Base-by-base conservation (phyloP, 1,139 yeast genomes). In the Yamadazyma triangularis region DNA sequence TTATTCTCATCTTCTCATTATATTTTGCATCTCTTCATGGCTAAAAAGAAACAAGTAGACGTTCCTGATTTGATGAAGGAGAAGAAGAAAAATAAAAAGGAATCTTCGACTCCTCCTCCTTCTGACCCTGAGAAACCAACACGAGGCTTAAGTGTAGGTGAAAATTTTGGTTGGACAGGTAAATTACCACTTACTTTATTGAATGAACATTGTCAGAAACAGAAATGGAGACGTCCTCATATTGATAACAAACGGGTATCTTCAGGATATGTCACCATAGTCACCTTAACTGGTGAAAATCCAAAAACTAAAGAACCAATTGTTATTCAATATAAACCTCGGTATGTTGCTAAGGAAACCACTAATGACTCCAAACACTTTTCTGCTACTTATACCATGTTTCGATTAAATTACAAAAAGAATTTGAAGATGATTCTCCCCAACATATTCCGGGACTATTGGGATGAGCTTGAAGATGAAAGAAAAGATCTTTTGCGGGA, bases 391-490 rank as follows among this genome's bases (percentile, higher is more conserved):
- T 86, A 81, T 47, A 89, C 91, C 0, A 55, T 91, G 39, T 89
- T 79, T 51, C 65, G 96, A 19, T 70, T 91, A 11, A 81, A 89
- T 23, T 85, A 78, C 38, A 79, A 80, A 43, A 87, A 88, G 44
- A 88, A 86, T 50, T 58, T 89, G 60, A 86, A 84, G 44, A 80
- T 88, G 88, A 80, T 87, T 46, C 65, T 91, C 15, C 97, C 97
- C 0, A 76, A 81, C 4, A 77, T 82, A 19, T 95, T 87, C 51
- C 77, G 86, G 40, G 74, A 74, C 30, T 65, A 86, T 25, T 91
- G 97, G 97, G 56, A 67, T 13, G 77, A 73, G 23, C 58, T 91
- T 36, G 95, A 85, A 36, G 64, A 59, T 4, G 74, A 70, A 34
- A 64, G 91, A 26, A 37, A 50, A 53, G 29, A 36, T 76, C 15